Conservation (phyloP, 2,329 filamentous ascomycete genomes). For the Stromatinia cepivora region DNA sequence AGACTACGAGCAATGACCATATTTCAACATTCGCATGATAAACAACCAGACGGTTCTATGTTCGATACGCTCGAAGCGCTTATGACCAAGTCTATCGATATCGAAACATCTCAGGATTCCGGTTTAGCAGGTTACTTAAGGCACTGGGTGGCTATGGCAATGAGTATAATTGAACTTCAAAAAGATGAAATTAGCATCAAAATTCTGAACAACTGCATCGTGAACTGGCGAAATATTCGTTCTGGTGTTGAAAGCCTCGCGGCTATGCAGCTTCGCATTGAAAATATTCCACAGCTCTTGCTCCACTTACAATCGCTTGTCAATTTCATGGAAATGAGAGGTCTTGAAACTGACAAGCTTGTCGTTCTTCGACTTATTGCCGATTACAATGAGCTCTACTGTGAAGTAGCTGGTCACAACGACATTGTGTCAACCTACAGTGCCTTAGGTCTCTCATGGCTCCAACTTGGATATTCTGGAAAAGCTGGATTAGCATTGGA, state of each 20-base stretch:
- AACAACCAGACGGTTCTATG: slow-evolving; percentile 20
- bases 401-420: slow-evolving; percentile 44
- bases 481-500: slow-evolving; percentile 59
- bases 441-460: slow-evolving; percentile 54
- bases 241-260: slow-evolving; percentile 46
- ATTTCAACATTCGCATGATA: slow-evolving; percentile 27
- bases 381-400: slow-evolving; percentile 49
- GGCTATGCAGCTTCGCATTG: slow-evolving; percentile 48
- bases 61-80: slow-evolving; percentile 28
- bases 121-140: slow-evolving; percentile 32
- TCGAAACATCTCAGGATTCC: slow-evolving; percentile 33
- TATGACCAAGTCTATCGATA: slow-evolving; percentile 18
- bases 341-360: slow-evolving; percentile 51
- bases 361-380: slow-evolving; percentile 51
- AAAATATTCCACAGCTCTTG: slow-evolving; percentile 51
- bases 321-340: slow-evolving; percentile 59
- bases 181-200: slow-evolving; percentile 34
- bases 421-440: slow-evolving; percentile 44
- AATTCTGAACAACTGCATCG: slow-evolving; percentile 31
- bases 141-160: slow-evolving; percentile 35
- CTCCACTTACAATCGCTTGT: slow-evolving; percentile 53
- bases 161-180: slow-evolving; percentile 35
- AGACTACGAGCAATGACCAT: slow-evolving; percentile 36
- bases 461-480: slow-evolving; percentile 59
- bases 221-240: slow-evolving; percentile 44